These are phyloP conservation scores for Cajanus cajan DNA, from an alignment of 306 rosid genomes.

Conservation along the genomic window DNA sequence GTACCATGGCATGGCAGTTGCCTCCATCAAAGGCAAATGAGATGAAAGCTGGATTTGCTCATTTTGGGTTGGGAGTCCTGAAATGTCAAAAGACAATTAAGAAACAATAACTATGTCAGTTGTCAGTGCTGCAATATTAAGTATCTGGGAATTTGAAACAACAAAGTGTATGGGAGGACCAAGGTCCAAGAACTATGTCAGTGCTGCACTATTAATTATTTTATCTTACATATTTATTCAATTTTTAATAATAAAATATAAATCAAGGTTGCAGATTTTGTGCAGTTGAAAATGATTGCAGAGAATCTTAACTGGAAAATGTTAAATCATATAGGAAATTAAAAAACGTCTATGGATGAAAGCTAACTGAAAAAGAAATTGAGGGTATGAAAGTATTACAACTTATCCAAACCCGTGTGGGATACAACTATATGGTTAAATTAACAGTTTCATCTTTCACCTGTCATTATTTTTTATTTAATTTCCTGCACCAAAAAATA, in stretches of 20 bases:
- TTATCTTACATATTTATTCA: too few species aligned
- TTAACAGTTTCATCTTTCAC: neutral
- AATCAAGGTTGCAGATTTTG: neutral
- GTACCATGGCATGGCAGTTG: constrained; percentile 41
- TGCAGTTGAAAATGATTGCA: neutral
- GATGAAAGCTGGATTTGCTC: constrained; percentile 28
- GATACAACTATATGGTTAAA: neutral
- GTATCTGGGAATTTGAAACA: neutral
- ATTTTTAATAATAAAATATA: too few species aligned
- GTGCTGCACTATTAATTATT: too few species aligned
- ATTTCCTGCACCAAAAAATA: neutral
- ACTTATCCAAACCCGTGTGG: neutral
- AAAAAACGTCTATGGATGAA: too few species aligned
- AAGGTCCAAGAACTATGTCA: too few species aligned
- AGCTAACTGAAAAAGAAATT: too few species aligned
- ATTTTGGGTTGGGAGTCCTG: constrained; percentile 34
- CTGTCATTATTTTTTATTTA: neutral
- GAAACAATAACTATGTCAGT: neutral
- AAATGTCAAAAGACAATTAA: neutral
- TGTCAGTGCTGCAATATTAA: neutral
- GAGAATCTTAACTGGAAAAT: too few species aligned
- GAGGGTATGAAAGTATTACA: too few species aligned
- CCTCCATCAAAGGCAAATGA: constrained; percentile 29
- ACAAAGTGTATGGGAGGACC: neutral
- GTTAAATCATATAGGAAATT: too few species aligned